phyloP scores from a whole-genome alignment of 768 basidiomycete species.

The Chalciporus piperatus region DNA sequence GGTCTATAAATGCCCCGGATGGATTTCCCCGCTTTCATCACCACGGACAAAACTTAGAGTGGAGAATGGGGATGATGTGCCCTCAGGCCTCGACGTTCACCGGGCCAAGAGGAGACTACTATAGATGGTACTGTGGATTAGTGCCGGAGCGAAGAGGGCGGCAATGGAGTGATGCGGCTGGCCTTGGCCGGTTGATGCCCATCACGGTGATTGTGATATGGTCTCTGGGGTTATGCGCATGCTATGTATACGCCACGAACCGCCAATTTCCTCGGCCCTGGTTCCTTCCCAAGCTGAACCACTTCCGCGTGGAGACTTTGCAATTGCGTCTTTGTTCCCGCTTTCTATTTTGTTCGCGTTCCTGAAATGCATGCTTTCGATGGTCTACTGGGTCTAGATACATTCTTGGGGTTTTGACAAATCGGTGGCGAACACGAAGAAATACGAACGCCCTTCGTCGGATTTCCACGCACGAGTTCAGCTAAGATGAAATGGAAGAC shows the following conservation, averaged over 20 bases:
- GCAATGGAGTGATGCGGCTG: neutral
- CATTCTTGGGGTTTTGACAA: conserved; percentile 9
- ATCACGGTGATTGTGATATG: conserved; percentile 10
- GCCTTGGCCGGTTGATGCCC: neutral
- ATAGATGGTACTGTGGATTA: neutral
- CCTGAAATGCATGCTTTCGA: conserved; percentile 1
- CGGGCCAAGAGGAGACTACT: neutral
- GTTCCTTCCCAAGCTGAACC: conserved; percentile 14
- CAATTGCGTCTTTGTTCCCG: neutral
- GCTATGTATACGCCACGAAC: conserved; percentile 3
- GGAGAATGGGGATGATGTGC: too few relatives aligned
- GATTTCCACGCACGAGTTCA: too few relatives aligned
- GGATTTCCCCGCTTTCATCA: neutral
- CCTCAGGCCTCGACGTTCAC: neutral
- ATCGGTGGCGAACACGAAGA: neutral
- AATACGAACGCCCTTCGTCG: neutral
- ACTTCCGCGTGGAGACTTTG: neutral
- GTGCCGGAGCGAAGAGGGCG: neutral
- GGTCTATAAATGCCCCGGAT: neutral
- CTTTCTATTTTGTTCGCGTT: neutral
- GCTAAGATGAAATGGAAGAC: too few relatives aligned
- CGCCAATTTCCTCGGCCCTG: conserved; percentile 13
- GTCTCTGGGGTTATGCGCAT: conserved; percentile 10
- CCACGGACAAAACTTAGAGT: neutral
- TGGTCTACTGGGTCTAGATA: neutral